These are phyloP conservation scores for Epichloe coenophiala DNA, from an alignment of 2,329 filamentous ascomycete species.

Conservation along the genomic window DNA sequence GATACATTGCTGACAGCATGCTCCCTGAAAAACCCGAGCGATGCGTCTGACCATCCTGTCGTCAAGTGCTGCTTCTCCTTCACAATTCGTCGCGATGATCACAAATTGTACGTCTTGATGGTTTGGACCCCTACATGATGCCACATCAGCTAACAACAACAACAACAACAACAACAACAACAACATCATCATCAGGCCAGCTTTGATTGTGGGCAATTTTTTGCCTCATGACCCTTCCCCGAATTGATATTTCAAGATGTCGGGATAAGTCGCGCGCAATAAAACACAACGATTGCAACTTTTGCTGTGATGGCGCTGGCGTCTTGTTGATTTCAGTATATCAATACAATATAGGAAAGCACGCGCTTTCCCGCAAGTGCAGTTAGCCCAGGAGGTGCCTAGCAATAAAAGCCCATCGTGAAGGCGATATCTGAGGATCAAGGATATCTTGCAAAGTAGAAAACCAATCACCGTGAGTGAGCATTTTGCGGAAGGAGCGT, in stretches of 20 bases:
- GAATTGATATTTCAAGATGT: background rate
- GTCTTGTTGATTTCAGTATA: background rate
- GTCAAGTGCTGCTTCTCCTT: conserved; percentile 97
- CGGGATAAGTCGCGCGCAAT: background rate
- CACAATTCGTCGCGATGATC: conserved; percentile 84
- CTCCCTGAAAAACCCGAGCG: conserved; percentile 69
- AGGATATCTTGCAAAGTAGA: background rate
- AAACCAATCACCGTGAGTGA: background rate
- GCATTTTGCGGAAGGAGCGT: background rate
- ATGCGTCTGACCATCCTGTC: conserved; percentile 53
- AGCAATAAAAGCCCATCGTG: background rate
- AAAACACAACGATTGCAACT: background rate
- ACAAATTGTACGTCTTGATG: conserved; percentile 70
- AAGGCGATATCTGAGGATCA: background rate
- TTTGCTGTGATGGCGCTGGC: background rate
- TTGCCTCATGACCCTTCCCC: conserved; percentile 62
- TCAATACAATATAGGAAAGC: background rate
- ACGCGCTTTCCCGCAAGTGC: background rate
- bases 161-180: too few relatives aligned
- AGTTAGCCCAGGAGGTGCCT: background rate
- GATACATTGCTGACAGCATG: conserved; percentile 94
- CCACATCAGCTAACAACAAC: background rate
- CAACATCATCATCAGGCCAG: conserved; percentile 71
- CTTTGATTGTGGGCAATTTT: conserved; percentile 93
- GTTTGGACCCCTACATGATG: background rate